Evolutionary conservation across 768 basidiomycete genomes (phyloP).

Genomic region (Lactarius akahatsu): DNA sequence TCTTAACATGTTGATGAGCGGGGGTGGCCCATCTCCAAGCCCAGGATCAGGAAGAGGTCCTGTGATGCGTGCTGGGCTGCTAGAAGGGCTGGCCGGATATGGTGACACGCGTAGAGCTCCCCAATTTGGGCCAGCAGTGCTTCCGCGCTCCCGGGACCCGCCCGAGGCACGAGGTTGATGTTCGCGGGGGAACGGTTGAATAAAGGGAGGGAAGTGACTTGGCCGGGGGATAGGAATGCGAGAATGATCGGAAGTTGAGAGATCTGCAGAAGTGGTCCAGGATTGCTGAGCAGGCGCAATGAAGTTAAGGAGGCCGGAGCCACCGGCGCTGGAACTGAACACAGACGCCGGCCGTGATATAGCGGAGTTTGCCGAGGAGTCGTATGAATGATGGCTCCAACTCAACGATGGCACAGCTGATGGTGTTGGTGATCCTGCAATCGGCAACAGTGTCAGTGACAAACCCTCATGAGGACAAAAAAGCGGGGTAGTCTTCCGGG

Average conservation of each 20-base stretch:
- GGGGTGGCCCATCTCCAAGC: conserved; percentile 7
- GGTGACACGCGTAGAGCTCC: conserved; percentile 25
- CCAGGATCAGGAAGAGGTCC: conserved; percentile 48
- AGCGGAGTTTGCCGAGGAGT: conserved; percentile 29
- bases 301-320: conserved; percentile 25
- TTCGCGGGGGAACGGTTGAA: conserved; percentile 39
- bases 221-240: background rate
- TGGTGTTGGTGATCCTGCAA: conserved; percentile 28
- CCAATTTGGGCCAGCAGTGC: conserved; percentile 23
- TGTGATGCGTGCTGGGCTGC: conserved; percentile 13
- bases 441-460: conserved; percentile 17
- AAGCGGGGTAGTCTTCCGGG: background rate
- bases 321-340: conserved; percentile 20
- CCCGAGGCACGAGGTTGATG: conserved; percentile 45
- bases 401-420: conserved; percentile 26
- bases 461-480: conserved; percentile 17
- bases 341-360: conserved; percentile 21
- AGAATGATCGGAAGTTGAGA: conserved; percentile 5
- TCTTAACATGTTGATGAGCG: conserved; percentile 1
- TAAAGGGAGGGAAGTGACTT: conserved; percentile 42
- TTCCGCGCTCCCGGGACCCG: conserved; percentile 39
- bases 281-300: conserved; percentile 9
- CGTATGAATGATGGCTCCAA: conserved; percentile 31
- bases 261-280: conserved; percentile 6
- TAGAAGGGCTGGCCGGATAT: conserved; percentile 26